Evolutionary conservation across 495 filamentous ascomycete species (phyloP).

Genomic region (Immersiella caudata): DNA sequence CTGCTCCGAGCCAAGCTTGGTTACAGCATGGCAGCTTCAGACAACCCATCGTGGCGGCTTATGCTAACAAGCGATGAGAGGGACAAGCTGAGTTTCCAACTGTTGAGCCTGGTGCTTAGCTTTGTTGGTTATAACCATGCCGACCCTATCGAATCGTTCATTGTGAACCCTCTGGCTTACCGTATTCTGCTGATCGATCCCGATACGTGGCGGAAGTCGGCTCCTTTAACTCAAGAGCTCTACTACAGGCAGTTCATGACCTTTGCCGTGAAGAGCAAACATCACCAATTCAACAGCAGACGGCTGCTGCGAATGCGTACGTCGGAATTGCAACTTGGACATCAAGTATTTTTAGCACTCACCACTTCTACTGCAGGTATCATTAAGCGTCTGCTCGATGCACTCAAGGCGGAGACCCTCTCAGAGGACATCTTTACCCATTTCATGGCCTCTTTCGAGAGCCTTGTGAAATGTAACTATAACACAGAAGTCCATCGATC

Average conservation of each 20-base stretch:
- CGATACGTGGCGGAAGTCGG: conserved; percentile 85
- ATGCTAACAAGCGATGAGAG: conserved; percentile 55
- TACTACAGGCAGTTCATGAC: conserved; percentile 90
- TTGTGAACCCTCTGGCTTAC: conserved; percentile 94
- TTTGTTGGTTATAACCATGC: conserved; percentile 86
- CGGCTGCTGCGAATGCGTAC: conserved; percentile 87
- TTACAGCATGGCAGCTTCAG: conserved; percentile 46
- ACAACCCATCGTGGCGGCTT: conserved; percentile 44
- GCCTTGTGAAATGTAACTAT: conserved; percentile 74
- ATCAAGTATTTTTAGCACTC: conserved; percentile 20
- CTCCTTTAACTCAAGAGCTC: conserved; percentile 70
- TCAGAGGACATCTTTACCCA: conserved; percentile 66
- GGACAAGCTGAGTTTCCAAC: conserved; percentile 65
- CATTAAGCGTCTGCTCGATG: conserved; percentile 85
- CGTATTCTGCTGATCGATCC: conserved; percentile 87
- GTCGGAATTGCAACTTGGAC: conserved; percentile 38
- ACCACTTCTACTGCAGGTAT: conserved; percentile 61
- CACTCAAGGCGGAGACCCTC: conserved; percentile 82
- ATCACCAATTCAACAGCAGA: conserved; percentile 87
- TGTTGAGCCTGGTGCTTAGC: conserved; percentile 74
- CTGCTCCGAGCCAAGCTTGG: conserved; percentile 77
- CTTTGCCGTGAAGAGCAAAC: conserved; percentile 82
- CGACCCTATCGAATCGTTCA: conserved; percentile 79
- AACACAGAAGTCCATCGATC: conserved; percentile 82
- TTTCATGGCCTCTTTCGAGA: conserved; percentile 76